Evolutionary conservation across 1,284 basidiomycete species (phyloP).

Genomic region (Rhodotorula sp.): DNA sequence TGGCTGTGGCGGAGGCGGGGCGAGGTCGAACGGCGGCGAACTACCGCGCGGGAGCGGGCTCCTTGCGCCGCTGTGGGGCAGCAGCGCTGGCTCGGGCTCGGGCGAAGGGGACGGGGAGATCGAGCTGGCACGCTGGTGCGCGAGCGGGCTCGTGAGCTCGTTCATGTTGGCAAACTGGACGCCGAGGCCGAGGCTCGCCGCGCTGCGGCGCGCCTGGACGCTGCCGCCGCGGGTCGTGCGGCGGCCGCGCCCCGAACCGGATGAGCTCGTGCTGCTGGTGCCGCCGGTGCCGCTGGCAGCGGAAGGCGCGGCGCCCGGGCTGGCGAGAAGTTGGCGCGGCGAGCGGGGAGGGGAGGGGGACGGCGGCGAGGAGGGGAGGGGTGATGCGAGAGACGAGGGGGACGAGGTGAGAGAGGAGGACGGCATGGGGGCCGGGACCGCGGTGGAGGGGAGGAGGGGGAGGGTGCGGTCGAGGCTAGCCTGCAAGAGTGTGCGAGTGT

Average conservation of each 20-base stretch:
- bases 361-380: neutral
- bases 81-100: neutral
- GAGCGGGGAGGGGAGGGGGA: neutral
- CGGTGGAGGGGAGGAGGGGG: neutral
- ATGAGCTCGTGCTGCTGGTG: neutral
- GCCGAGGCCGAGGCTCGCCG: constrained; percentile 33
- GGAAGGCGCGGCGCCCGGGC: neutral
- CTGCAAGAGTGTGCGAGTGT: too few relatives aligned
- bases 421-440: neutral
- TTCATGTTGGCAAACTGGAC: constrained; percentile 34
- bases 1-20: neutral
- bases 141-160: constrained; percentile 1
- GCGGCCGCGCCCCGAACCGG: neutral
- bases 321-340: neutral
- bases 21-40: neutral
- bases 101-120: neutral
- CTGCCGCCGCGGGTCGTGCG: neutral
- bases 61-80: neutral
- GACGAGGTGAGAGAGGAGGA: neutral
- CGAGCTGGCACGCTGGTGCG: neutral
- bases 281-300: neutral
- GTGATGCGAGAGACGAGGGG: neutral
- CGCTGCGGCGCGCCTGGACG: constrained; percentile 23
- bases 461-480: neutral
- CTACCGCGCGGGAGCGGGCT: neutral